These are phyloP conservation scores for Cymbopogon citratus DNA, from an alignment of 176 grass and related monocot species.

Conservation along the genomic window DNA sequence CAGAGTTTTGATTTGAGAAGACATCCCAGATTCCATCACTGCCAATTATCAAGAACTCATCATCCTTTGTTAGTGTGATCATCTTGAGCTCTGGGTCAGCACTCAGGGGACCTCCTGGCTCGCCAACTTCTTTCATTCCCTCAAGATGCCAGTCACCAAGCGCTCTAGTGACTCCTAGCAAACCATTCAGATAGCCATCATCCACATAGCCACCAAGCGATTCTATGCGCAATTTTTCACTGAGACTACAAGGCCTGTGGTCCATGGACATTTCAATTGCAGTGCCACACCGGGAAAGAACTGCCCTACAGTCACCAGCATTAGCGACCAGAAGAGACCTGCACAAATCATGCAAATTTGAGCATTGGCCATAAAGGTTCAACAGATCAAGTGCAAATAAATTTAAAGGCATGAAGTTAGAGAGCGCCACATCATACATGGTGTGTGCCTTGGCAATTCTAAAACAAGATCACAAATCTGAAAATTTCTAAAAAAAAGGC, in stretches of 20 bases:
- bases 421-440: background rate
- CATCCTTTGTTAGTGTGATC: conserved; percentile 65
- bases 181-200: conserved; percentile 79
- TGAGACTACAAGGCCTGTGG: conserved; percentile 65
- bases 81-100: conserved; percentile 87
- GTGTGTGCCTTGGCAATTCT: background rate
- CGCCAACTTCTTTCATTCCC: conserved; percentile 56
- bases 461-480: background rate
- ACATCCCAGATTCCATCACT: conserved; percentile 91
- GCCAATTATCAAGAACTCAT: conserved; percentile 85
- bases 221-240: conserved; percentile 59
- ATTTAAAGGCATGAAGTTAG: background rate
- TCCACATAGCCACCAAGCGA: conserved; percentile 73
- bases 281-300: conserved; percentile 68
- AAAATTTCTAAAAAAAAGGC: background rate
- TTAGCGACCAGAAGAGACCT: conserved; percentile 87
- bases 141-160: conserved; percentile 92
- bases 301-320: conserved; percentile 88
- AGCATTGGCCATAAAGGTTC: background rate
- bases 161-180: conserved; percentile 68
- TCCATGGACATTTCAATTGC: conserved; percentile 85
- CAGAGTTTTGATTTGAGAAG: conserved; percentile 77
- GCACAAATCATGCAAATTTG: background rate
- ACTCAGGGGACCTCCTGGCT: conserved; percentile 47
- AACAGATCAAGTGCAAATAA: background rate